Evolutionary conservation across 768 basidiomycete species (phyloP), one percentile per base, ranked within the genome.

Genomic region (Rhodotorula diobovata): DNA sequence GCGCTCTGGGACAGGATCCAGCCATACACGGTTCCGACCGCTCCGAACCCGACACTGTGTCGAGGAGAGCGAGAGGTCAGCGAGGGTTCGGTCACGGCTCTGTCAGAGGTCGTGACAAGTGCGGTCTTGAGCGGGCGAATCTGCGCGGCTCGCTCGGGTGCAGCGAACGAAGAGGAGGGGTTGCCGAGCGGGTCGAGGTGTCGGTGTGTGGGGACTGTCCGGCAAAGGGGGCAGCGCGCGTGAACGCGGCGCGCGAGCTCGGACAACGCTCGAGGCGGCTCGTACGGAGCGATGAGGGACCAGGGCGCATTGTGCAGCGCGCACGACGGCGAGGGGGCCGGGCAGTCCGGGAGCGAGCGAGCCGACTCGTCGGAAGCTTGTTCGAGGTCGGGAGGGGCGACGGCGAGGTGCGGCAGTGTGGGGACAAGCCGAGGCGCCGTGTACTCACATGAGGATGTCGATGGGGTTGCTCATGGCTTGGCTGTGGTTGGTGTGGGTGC

Each of bases 1-100:
- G 86, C 85, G 74, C 86, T 85, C 68, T 84, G 81, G 70, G 86
- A 82, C 32, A 88, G 80, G 63, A 88, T 82, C 61, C 84, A 81
- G n/a, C 66, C 65, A 60, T 76, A 76, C 55, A 76, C 48, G 30
- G 66, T 65, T 8, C 74, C 74, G 60, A 76, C 58, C 15, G 58
- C 58, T 8, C 58, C 58, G 14, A 59, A 59, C n/a, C 58, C 58
- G 41, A 59, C 58, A 30, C 58, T 59, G 41, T 15, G 20, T 1
- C 35, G 35, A 12, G n/a, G 32, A 34, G 18, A 18, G 15, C 15
- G 34, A 35, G 11, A 23, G 54, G 23, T 35, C 34, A 55, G 34
- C 21, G 20, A 14, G 2, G 18, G 16, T 21, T 28, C 28, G 7
- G 9, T 53, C 28, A n/a, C 51, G 51, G 18, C 45, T 20, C 45